Evolutionary conservation across 2,329 filamentous ascomycete genomes (phyloP), one percentile per base, ranked within the genome.

Genomic region (Ascochyta lentis): DNA sequence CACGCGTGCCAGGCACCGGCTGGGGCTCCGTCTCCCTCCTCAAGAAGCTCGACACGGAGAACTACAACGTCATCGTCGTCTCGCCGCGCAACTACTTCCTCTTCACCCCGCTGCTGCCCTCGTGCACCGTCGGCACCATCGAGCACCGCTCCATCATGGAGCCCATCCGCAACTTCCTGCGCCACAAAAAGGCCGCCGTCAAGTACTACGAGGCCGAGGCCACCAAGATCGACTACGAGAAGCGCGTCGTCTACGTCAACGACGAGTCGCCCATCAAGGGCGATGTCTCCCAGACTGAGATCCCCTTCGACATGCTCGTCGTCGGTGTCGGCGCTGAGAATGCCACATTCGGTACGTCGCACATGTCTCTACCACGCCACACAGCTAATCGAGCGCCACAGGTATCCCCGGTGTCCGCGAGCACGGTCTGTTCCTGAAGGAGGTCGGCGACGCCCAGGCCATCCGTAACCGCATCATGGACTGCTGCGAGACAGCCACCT

Each of bases 141-240:
- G 95, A 99, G 84, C 95, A 98, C 83, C 92, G 95, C 76, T 98
- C 93, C 74, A 99, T 99, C 79, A 99, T 99, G 95, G 95, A 99
- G 82, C 95, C 95, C 54, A 89, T 99, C 70, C 92, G 95, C 75
- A 92, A 95, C 76, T 96, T 99, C 77, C 85, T 96, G 67, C 91
- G 93, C 73, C 90, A 95, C 81, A 98, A 98, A 86, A 92, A 91
- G 80, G 90, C 91, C 62, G 85, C 88, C 44, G 95, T 96, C 77
- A 95, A 92, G 79, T 99, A 90, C 85, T 99, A 96, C 84, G 95
- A 99, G 84, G 95, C 95, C 65, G 94, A 98, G 77, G 92, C 92
- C 54, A 96, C 90, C 72, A 94, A 95, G 80, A 91, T 99, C 75
- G 95, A 99, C 79, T 89, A 92, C 65, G 90, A 95, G 68, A 91